These are phyloP conservation scores for Dactylellina leptospora DNA, from an alignment of 2,329 filamentous ascomycete species.

Conservation along the genomic window DNA sequence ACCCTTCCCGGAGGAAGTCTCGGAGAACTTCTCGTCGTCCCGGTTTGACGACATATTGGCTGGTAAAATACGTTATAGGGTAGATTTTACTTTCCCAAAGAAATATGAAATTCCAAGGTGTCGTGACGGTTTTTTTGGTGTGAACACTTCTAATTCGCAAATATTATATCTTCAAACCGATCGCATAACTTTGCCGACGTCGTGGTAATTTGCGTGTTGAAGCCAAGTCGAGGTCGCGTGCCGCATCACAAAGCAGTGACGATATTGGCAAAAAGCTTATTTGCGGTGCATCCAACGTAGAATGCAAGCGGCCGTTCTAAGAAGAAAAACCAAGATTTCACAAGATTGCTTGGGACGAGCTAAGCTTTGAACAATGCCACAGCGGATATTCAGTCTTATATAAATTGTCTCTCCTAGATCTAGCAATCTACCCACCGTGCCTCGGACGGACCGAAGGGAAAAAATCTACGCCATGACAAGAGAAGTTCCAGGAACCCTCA, in stretches of 20 bases:
- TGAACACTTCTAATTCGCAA: no score
- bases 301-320: background rate
- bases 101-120: no score
- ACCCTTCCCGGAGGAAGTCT: slow-evolving; percentile 25
- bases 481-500: background rate
- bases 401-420: background rate
- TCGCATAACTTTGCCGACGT: no score
- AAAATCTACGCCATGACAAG: slow-evolving; percentile 7
- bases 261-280: slow-evolving; percentile 23
- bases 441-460: slow-evolving; percentile 3
- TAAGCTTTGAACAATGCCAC: background rate
- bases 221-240: background rate
- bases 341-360: background rate
- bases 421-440: no score
- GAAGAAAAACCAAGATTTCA: slow-evolving; percentile 5
- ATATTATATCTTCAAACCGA: no score
- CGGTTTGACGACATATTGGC: slow-evolving; percentile 19
- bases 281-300: background rate
- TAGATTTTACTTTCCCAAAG: background rate
- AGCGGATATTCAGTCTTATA: background rate
- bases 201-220: slow-evolving; percentile 14
- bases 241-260: background rate
- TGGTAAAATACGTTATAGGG: background rate
- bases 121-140: no score
- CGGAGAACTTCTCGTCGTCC: slow-evolving; percentile 31